Evolutionary conservation across 306 rosid genomes (phyloP).

Genomic region (Pyrus bretschneideri): DNA sequence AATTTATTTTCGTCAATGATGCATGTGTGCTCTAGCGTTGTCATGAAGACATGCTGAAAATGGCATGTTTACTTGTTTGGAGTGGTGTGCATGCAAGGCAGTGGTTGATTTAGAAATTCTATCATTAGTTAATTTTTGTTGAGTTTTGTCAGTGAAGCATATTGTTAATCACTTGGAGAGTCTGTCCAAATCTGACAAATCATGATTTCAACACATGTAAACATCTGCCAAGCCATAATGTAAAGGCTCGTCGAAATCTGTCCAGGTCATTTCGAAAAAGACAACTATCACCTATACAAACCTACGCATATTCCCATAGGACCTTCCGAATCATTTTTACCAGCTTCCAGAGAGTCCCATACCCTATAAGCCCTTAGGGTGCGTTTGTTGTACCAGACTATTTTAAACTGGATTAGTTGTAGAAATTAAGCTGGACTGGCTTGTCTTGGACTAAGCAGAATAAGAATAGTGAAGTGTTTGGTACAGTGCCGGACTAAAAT

Average conservation of each 20-base stretch:
- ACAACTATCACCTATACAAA: neutral
- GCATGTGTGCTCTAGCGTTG: neutral
- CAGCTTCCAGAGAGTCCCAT: neutral
- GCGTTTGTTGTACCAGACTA: no score
- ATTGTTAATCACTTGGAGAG: neutral
- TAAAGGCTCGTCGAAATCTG: no score
- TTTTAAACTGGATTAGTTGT: accelerated
- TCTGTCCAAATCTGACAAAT: no score
- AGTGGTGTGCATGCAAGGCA: neutral
- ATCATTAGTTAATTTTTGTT: neutral
- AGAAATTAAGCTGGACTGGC: no score
- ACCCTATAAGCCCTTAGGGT: neutral
- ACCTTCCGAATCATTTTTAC: neutral
- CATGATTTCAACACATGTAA: neutral
- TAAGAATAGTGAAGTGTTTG: no score
- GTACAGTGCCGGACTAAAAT: no score
- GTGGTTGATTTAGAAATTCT: neutral
- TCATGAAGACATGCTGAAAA: neutral
- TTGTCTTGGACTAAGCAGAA: no score
- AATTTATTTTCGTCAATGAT: no score
- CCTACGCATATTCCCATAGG: neutral
- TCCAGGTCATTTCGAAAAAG: no score
- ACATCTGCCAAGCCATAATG: neutral
- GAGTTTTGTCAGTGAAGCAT: neutral
- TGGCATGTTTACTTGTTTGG: neutral